Evolutionary conservation across 78 protist species (phyloP).

Genomic region (Neovahlkampfia damariscottae): DNA sequence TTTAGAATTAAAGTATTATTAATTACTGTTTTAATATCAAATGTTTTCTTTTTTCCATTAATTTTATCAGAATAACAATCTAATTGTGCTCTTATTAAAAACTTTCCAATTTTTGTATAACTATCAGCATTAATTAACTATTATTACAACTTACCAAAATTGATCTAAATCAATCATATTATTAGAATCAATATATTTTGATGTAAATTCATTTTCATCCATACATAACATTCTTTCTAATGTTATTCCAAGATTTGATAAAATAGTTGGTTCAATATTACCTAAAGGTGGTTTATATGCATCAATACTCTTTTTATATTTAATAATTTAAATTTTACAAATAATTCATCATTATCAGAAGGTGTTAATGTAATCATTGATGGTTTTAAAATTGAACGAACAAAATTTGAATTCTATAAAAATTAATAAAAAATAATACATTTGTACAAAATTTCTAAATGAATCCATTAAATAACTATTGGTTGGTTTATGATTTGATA

Average conservation of each 20-base stretch:
- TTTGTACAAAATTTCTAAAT: background rate
- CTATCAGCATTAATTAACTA: background rate
- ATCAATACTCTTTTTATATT: no score
- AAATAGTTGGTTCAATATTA: no score
- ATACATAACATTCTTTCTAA: background rate
- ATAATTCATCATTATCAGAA: background rate
- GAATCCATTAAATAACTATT: background rate
- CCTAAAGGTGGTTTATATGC: no score
- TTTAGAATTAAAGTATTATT: no score
- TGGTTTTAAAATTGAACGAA: background rate
- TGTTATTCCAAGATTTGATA: background rate
- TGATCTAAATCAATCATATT: background rate
- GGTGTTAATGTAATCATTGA: background rate
- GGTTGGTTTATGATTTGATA: background rate
- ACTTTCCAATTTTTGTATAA: background rate
- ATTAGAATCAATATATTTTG: background rate
- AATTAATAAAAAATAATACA: background rate
- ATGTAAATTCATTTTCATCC: background rate
- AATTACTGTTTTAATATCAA: background rate
- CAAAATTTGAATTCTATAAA: background rate
- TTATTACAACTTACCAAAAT: no score
- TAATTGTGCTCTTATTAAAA: background rate
- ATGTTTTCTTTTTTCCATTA: background rate
- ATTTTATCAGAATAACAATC: background rate
- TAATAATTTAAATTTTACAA: background rate